These are phyloP conservation scores for Leccinum angustisporum DNA, from an alignment of 1,284 basidiomycete species.

Conservation along the genomic window DNA sequence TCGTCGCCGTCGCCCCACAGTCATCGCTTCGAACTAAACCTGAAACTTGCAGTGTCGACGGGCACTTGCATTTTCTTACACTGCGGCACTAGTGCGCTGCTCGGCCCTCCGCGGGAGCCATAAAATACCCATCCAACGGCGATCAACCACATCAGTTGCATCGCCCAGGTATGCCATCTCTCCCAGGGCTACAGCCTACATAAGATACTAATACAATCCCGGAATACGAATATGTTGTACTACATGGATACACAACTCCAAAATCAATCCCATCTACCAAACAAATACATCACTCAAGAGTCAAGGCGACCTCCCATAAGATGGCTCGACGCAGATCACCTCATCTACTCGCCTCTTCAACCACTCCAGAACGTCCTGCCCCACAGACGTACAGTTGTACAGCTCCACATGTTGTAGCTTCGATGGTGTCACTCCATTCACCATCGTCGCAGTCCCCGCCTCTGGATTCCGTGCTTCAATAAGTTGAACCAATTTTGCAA, in stretches of 20 bases:
- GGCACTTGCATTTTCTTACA: conserved; percentile 2
- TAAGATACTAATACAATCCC: conserved; percentile 28
- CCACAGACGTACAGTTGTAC: conserved; percentile 60
- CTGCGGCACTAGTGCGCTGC: conserved; percentile 19
- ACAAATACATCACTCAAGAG: conserved; percentile 13
- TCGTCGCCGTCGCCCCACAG: neutral
- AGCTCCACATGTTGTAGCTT: conserved; percentile 58
- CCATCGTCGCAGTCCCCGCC: conserved; percentile 30
- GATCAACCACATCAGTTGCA: neutral
- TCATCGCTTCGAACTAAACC: too few species aligned
- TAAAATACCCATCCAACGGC: neutral
- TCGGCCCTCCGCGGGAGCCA: neutral
- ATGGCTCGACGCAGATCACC: conserved; percentile 58
- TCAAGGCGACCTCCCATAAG: conserved; percentile 31
- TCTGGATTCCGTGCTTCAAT: conserved; percentile 68
- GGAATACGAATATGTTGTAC: conserved; percentile 5
- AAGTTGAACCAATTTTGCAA: conserved; percentile 64
- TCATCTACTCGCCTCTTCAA: conserved; percentile 56
- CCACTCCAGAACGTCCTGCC: conserved; percentile 66
- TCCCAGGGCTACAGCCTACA: conserved; percentile 4
- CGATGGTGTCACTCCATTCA: conserved; percentile 42
- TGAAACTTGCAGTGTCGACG: too few species aligned
- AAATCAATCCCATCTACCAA: neutral
- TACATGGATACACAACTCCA: neutral
- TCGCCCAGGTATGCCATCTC: neutral